Conservation (phyloP, 129 eudicot genomes). For the Flaveria bidentis region DNA sequence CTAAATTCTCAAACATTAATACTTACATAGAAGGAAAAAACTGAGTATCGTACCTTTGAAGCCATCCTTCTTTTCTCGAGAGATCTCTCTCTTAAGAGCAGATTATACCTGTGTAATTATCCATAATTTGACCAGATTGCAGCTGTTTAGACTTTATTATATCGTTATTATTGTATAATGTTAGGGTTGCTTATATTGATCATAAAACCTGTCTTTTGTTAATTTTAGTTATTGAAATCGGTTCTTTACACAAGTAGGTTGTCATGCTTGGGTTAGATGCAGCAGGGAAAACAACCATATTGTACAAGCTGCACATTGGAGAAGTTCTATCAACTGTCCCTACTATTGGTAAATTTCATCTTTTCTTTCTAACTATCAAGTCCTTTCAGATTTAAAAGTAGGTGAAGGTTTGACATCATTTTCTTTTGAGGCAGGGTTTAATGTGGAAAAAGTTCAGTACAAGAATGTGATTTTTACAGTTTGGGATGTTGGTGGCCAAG, state of each 20-base stretch:
- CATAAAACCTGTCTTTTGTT: conserved; percentile 3
- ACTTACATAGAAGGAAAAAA: no score
- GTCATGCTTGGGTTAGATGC: conserved; percentile 99
- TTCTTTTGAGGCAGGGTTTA: conserved; percentile 68
- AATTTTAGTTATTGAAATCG: conserved; percentile 22
- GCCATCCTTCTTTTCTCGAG: no score
- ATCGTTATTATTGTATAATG: not conserved
- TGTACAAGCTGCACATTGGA: conserved; percentile 95
- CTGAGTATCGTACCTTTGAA: no score
- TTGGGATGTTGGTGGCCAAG: conserved; percentile 99
- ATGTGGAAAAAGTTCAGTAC: conserved; percentile 98
- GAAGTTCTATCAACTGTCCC: conserved; percentile 98
- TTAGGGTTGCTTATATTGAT: conserved; percentile 3
- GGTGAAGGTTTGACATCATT: conserved; percentile 15
- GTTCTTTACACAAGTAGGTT: conserved; percentile 50
- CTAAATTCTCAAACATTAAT: no score
- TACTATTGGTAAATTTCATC: conserved; percentile 68
- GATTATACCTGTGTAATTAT: conserved; percentile 10
- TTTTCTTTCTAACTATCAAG: not conserved
- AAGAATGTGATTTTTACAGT: conserved; percentile 95
- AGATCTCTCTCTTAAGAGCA: no score
- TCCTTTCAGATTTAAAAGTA: not conserved
- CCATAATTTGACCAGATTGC: not conserved
- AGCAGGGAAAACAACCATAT: conserved; percentile 92
- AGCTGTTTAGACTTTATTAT: not conserved